Conservation (phyloP, 176 grass and related monocot species). For the Coix lacrymajobi region DNA sequence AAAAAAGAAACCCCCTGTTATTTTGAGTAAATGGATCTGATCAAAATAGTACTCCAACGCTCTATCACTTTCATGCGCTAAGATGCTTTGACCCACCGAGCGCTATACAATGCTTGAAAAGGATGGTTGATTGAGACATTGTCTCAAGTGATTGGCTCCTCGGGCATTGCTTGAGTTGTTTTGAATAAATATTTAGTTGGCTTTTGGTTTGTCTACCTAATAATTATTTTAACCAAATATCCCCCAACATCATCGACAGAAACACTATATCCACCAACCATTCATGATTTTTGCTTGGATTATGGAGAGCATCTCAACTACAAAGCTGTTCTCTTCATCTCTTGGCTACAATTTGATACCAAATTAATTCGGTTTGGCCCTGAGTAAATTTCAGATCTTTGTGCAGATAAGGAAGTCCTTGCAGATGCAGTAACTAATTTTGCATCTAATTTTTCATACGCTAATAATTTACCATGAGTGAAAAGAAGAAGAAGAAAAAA, state of each 20-base stretch:
- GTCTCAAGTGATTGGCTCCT: slow-evolving; percentile 9
- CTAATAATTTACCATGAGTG: not conserved
- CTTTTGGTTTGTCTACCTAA: slow-evolving; percentile 6
- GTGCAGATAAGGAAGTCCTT: not conserved
- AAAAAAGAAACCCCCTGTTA: not conserved
- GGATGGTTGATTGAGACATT: slow-evolving; percentile 19
- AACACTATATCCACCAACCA: not conserved
- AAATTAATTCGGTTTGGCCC: not conserved
- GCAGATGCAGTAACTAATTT: not conserved
- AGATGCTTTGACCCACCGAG: not conserved
- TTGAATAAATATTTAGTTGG: not conserved
- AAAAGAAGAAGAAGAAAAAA: not conserved
- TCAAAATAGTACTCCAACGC: not conserved
- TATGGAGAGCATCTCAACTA: not conserved
- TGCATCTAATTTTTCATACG: too few relatives aligned
- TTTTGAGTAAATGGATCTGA: not conserved
- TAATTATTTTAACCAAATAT: slow-evolving; percentile 25
- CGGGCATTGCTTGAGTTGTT: not conserved
- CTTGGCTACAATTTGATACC: not conserved
- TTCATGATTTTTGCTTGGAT: not conserved
- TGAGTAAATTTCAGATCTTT: not conserved
- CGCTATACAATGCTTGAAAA: not conserved
- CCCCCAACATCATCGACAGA: slow-evolving; percentile 3
- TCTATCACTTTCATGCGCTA: not conserved
- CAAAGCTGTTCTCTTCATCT: not conserved